Percentiles rank a stretch among this genome's conserved stretches.
phyloP scores from a whole-genome alignment of 345 rosid species.

The Citropsis articulata region DNA sequence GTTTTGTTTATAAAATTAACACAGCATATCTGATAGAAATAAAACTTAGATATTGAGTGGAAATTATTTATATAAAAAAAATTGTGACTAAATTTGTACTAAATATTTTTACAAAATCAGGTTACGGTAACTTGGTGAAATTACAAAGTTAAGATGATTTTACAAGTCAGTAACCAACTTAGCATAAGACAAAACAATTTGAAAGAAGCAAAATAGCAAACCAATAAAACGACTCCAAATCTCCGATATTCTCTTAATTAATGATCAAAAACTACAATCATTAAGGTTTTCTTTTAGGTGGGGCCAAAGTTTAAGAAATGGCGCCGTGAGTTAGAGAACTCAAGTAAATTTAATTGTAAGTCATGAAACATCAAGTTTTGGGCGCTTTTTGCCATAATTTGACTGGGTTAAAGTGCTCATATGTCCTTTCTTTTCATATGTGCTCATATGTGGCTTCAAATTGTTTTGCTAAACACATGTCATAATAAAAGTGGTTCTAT shows the following conservation, averaged over 20 bases:
- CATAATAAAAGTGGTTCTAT: neutral
- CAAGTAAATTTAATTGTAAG: neutral
- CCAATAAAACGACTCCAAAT: neutral
- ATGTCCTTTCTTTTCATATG: no score
- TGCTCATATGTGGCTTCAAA: neutral
- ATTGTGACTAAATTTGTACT: no score
- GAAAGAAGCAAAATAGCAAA: no score
- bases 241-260: neutral
- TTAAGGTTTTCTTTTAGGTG: neutral
- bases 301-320: neutral
- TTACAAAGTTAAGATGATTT: no score
- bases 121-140: no score
- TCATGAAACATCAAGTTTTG: neutral
- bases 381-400: neutral
- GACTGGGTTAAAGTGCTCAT: neutral
- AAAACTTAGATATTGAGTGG: no score
- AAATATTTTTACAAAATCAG: no score
- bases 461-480: neutral
- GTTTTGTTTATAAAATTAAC: no score
- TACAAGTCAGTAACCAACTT: no score
- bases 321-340: neutral
- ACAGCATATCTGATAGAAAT: no score
- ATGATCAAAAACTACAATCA: neutral
- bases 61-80: no score
- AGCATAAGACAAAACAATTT: no score